These are phyloP conservation scores for Aspergillus oerlinghausenensis DNA, from an alignment of 2,329 filamentous ascomycete genomes.

Conservation along the genomic window DNA sequence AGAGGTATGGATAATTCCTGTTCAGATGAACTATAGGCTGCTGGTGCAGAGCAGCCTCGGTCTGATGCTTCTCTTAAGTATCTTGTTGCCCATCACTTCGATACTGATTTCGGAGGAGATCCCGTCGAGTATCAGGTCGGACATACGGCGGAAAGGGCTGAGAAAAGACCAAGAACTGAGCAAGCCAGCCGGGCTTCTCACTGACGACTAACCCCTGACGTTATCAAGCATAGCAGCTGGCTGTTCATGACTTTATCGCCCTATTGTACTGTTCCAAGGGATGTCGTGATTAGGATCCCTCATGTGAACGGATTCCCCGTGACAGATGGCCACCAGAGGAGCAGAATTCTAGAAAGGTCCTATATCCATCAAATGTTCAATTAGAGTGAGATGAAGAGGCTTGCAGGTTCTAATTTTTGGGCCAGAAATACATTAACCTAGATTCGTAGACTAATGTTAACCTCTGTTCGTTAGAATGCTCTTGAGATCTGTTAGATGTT, in stretches of 20 bases:
- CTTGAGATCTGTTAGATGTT: background rate
- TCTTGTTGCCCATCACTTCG: background rate
- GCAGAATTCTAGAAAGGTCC: background rate
- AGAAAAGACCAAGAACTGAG: background rate
- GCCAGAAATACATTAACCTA: background rate
- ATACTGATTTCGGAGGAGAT: background rate
- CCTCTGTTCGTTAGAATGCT: background rate
- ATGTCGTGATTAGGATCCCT: background rate
- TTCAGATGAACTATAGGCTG: background rate
- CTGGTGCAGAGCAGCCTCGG: background rate
- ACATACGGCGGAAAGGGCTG: background rate
- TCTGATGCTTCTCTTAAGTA: background rate
- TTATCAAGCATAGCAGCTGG: background rate
- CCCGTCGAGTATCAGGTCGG: no score
- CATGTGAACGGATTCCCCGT: background rate
- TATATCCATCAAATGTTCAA: background rate
- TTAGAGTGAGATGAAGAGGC: background rate
- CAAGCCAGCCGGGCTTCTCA: background rate
- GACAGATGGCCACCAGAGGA: background rate
- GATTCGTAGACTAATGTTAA: background rate
- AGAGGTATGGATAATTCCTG: background rate
- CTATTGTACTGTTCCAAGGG: background rate
- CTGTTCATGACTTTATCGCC: background rate
- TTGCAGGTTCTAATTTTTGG: background rate
- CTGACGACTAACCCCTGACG: background rate